phyloP scores from a whole-genome alignment of 2,329 filamentous ascomycete species.

The Ophiostoma triangulosporum region DNA sequence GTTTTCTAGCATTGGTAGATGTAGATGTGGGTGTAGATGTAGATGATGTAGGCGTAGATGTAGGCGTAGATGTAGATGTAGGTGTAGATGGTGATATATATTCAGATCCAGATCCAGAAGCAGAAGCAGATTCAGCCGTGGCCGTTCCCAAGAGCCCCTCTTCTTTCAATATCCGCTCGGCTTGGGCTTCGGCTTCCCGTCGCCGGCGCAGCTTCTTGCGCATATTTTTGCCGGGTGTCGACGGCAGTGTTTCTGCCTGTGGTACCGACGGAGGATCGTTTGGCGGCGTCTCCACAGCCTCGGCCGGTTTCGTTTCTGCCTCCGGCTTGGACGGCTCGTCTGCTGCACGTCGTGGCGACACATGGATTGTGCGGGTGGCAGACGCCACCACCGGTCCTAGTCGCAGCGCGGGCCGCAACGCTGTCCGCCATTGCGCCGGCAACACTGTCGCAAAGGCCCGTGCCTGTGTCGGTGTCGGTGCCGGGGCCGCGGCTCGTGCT shows the following conservation, averaged over 20 bases:
- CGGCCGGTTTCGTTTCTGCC: neutral
- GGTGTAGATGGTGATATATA: neutral
- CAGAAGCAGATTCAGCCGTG: neutral
- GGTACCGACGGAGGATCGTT: no score
- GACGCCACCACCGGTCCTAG: neutral
- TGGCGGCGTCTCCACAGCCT: neutral
- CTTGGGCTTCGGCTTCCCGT: constrained; percentile 1
- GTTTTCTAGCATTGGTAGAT: neutral
- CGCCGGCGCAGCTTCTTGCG: constrained; percentile 9
- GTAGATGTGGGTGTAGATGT: neutral
- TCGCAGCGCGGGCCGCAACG: neutral
- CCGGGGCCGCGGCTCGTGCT: neutral
- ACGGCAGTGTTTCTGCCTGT: neutral
- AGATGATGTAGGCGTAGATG: neutral
- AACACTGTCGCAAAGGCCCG: neutral
- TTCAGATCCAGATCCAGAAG: neutral
- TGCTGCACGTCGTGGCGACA: neutral
- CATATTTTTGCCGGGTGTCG: constrained; percentile 10
- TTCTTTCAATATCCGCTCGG: neutral
- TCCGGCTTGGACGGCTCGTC: neutral
- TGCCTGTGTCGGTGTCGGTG: no score
- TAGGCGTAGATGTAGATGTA: neutral
- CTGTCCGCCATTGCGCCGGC: neutral
- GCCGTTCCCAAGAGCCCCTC: neutral
- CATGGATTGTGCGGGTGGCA: neutral